phyloP scores from a whole-genome alignment of 441 rosid genomes.

The Euphorbia corollata region DNA sequence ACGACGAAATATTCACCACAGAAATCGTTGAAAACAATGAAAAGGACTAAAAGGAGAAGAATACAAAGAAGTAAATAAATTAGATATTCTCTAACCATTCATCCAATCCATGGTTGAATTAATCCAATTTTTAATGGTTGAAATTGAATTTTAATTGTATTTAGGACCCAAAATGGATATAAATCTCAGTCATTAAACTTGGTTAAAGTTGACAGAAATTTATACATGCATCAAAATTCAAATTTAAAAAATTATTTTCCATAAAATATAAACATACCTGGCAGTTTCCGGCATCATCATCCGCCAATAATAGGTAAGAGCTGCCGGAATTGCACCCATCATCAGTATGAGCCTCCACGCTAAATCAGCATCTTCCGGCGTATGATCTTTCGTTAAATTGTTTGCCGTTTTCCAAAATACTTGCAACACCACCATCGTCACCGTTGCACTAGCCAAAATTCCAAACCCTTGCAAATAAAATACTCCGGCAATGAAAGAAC shows the following conservation, averaged over 20 bases:
- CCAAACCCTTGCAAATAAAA: conserved; percentile 77
- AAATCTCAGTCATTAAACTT: too few species aligned
- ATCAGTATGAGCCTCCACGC: conserved; percentile 52
- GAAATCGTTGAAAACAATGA: neutral
- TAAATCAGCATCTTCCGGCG: conserved; percentile 44
- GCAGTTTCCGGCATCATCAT: conserved; percentile 60
- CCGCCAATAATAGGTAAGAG: conserved; percentile 42
- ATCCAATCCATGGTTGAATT: too few species aligned
- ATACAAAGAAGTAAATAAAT: neutral
- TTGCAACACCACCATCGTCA: conserved; percentile 40
- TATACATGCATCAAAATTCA: too few species aligned
- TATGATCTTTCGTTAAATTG: neutral
- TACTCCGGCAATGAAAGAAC: conserved; percentile 58
- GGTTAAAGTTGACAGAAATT: too few species aligned
- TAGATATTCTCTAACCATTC: too few species aligned
- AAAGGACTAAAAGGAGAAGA: neutral
- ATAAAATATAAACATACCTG: conserved; percentile 26
- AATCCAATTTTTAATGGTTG: too few species aligned
- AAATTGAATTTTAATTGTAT: too few species aligned
- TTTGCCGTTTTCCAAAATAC: conserved; percentile 28
- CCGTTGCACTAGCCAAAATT: conserved; percentile 43
- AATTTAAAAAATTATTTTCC: too few species aligned
- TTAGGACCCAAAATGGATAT: too few species aligned
- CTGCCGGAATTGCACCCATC: conserved; percentile 46
- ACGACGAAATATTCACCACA: neutral